Evolutionary conservation across 1,284 basidiomycete genomes (phyloP).

Genomic region (Microbotryum lychnidis-dioicae): DNA sequence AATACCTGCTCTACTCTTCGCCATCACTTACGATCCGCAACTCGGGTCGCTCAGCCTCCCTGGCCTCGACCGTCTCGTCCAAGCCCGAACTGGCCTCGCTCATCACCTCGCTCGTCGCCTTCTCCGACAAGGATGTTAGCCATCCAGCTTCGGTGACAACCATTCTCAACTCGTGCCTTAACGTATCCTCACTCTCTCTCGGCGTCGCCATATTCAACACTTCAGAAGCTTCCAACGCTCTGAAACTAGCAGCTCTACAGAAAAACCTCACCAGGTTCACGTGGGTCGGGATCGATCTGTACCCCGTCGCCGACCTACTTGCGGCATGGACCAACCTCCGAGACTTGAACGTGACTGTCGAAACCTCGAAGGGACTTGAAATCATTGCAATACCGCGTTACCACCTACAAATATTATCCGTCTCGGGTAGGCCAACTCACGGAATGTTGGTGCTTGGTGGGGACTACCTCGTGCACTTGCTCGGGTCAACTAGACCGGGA

Average conservation of each 20-base stretch:
- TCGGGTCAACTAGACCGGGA: no score
- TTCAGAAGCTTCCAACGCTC: neutral
- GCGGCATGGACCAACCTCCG: no score
- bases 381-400: no score
- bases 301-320: neutral
- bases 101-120: conserved; percentile 5
- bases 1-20: conserved; percentile 5
- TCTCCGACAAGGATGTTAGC: conserved; percentile 1
- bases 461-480: no score
- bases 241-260: neutral
- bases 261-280: neutral
- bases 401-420: no score
- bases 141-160: neutral
- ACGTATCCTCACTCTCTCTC: neutral
- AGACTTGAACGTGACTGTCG: no score
- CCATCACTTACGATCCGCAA: conserved; percentile 8
- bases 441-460: no score
- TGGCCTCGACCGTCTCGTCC: conserved; percentile 5
- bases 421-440: no score
- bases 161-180: neutral
- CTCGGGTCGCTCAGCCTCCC: conserved; percentile 13
- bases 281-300: neutral
- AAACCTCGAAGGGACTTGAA: no score
- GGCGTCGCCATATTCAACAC: neutral
- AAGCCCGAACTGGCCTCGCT: neutral